Conservation (phyloP, 2,329 filamentous ascomycete genomes). For the Exophiala oligosperma region DNA sequence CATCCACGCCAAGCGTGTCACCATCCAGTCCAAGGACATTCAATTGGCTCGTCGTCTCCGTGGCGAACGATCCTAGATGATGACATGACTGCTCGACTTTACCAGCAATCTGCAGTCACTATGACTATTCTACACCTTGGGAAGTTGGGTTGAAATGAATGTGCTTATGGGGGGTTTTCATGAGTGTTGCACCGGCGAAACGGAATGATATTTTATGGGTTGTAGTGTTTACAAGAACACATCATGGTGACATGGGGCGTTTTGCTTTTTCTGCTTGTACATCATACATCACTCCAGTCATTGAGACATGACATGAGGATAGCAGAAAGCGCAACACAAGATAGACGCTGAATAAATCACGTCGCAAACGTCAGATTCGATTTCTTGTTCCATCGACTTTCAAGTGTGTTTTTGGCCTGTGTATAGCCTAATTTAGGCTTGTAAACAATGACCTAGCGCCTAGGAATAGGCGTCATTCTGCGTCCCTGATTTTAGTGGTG, state of each 20-base stretch:
- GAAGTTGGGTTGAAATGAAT: slow-evolving; percentile 16
- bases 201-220: slow-evolving; percentile 27
- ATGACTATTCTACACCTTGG: slow-evolving; percentile 10
- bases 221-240: slow-evolving; percentile 23
- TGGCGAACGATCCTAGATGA: slow-evolving; percentile 78
- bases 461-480: too few species aligned
- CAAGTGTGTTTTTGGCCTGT: neutral
- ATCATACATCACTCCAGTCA: slow-evolving; percentile 24
- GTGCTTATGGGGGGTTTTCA: slow-evolving; percentile 25
- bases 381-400: neutral
- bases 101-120: slow-evolving; percentile 2
- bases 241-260: slow-evolving; percentile 23
- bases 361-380: slow-evolving; percentile 11
- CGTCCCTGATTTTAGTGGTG: neutral
- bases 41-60: slow-evolving; percentile 94
- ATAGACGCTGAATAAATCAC: slow-evolving; percentile 28
- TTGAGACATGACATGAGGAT: slow-evolving; percentile 19
- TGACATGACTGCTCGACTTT: slow-evolving; percentile 13
- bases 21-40: slow-evolving; percentile 92
- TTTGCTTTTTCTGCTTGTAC: slow-evolving; percentile 28
- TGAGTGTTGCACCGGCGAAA: slow-evolving; percentile 24
- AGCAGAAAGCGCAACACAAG: slow-evolving; percentile 22
- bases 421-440: neutral
- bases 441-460: too few species aligned
- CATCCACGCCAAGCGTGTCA: slow-evolving; percentile 99